Base-by-base conservation (phyloP, 257 asterid genomes). In the Avicennia marina region DNA sequence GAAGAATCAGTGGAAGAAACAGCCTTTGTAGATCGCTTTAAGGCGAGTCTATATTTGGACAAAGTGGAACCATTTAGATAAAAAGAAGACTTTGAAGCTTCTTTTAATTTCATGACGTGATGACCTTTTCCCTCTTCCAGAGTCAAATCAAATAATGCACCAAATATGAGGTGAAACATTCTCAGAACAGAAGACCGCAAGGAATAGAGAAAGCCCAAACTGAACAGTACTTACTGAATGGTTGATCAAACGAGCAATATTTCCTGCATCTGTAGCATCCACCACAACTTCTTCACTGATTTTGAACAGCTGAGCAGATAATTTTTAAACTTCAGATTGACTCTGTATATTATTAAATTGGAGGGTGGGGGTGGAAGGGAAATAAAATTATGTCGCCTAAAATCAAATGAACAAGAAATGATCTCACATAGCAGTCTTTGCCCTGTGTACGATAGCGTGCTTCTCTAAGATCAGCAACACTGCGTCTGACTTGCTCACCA, bases 181-280 rank as follows among this genome's bases (percentile, higher is more conserved):
- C n/a, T n/a, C n/a, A n/a, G n/a, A n/a, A n/a, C n/a, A n/a, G n/a
- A n/a, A n/a, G n/a, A n/a, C n/a, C n/a, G 33, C 33, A 25, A n/a
- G 3, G 54, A 20, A 49, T 22, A 18, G n/a, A 40, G 29, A 34
- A 22, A 4, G 18, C 21, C 41, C 10, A n/a, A 27, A 24, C 19
- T 22, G 13, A 25, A 38, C 2, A 40, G 15, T 11, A 75, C 89
- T 75, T 78, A 93, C 98, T 7, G 98, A 93, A 64, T 93, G 98
- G 75, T 93, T 93, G 60, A 93, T 89, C 68, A 93, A 69, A 52
- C 97, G 95, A 13, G 98, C 98, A 62, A 93, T 89, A 74, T 89
- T 93, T 67, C 98, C 98, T 47, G 94, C 83, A 60, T 93, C 95
- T 25, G 98, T 93, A 47, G 98, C 97, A 66, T 93, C 98, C 49